Evolutionary conservation across 768 basidiomycete genomes (phyloP), one percentile per base, ranked within the genome.

Genomic region (Podaxis carcinomalis): DNA sequence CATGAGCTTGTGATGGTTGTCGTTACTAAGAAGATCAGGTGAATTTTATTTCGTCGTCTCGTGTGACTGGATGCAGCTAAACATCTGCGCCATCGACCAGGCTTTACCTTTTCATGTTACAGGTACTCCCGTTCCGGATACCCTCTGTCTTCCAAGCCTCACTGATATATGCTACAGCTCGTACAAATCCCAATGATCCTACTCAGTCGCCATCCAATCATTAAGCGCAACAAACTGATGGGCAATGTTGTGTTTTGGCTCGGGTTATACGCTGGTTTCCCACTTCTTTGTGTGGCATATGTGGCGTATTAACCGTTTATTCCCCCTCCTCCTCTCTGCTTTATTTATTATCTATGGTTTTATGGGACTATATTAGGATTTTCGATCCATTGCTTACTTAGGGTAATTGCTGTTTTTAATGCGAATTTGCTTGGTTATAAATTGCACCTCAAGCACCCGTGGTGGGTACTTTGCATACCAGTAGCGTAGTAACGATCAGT

Each of bases 1-100:
- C 96, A 99, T 67, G 97, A 98, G 71, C 79, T 99, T 32, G 95
- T 98, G 59, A 99, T 99, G 97, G 86, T 88, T 2, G 82, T 98
- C 57, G 96, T 98, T 13, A 95, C 93, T 21, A 85, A 90, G 69
- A 99, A 99, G 78, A 81, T 98, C 61, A 79, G 90, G 91, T 89
- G 63, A 28, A 86, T 72, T 35, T 6, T 5, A 9, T 39, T 21
- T 25, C 2, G n/a, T 23, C 28, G 3, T n/a, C 10, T 32, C 39
- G 42, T 9, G 25, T 56, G 52, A 6, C 39, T 57, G 37, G 27
- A 35, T 16, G 42, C 25, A 27, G 37, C 23, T 39, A 54, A 49
- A 57, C 28, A 14, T 21, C 42, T 16, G 37, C 9, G 2, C 5
- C 49, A 25, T 27, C 61, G 28, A 39, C 13, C 25, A 91, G 95